phyloP scores from a whole-genome alignment of 2,329 filamentous ascomycete genomes.

The Fusarium albidum region DNA sequence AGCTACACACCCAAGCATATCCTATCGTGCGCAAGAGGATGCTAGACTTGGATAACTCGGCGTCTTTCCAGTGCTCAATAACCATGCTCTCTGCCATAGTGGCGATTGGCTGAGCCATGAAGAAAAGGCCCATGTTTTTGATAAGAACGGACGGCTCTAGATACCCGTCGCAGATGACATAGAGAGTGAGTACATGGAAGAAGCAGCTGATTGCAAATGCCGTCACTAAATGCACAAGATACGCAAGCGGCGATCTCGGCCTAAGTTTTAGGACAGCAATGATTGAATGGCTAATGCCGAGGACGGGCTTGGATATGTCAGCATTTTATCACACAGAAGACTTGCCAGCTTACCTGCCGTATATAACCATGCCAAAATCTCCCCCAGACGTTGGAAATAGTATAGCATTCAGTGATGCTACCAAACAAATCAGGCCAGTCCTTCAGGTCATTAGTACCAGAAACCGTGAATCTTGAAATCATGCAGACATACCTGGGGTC shows the following conservation, averaged over 20 bases:
- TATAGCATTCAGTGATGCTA: conserved; percentile 7
- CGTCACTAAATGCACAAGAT: conserved; percentile 13
- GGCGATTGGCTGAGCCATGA: conserved; percentile 14
- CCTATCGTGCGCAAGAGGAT: not conserved
- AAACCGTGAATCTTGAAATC: too few species aligned
- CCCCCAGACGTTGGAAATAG: conserved; percentile 25
- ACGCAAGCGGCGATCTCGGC: conserved; percentile 1
- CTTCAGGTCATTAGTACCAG: not conserved
- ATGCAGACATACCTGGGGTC: conserved; percentile 5
- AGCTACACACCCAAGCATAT: conserved; percentile 14
- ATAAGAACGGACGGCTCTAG: not conserved
- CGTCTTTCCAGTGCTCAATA: not conserved
- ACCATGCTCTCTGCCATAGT: conserved; percentile 5
- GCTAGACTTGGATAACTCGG: not conserved
- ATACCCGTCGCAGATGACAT: conserved; percentile 11
- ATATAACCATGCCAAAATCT: conserved; percentile 29
- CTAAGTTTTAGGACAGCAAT: not conserved
- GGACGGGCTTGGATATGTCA: conserved; percentile 2
- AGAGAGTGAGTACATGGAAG: conserved; percentile 21
- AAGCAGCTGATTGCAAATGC: conserved; percentile 22
- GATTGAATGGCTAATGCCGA: conserved; percentile 10
- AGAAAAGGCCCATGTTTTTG: conserved; percentile 7
- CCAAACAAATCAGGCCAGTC: conserved; percentile 27
- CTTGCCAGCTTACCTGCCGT: conserved; percentile 6
- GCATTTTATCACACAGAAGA: not conserved